Evolutionary conservation across 257 asterid species (phyloP), one percentile per base, ranked within the genome.

Genomic region (Capsicum chinense): DNA sequence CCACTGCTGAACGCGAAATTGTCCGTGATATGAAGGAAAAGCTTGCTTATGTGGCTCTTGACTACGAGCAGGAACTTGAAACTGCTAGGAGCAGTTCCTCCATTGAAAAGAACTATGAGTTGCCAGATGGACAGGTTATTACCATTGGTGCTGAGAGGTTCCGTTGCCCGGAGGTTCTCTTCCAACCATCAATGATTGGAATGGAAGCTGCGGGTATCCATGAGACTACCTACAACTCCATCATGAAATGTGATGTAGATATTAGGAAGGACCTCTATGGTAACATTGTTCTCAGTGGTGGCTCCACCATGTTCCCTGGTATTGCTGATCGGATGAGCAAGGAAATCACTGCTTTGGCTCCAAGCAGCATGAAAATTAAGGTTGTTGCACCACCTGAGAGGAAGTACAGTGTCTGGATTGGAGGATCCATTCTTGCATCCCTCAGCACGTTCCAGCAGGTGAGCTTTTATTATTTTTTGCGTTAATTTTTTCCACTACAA

Each of bases 401-500:
- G 63, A 89, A 89, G 85, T 89, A 89, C 90, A 89, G 92, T 84
- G 92, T 89, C 85, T 89, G 92, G 92, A 89, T 89, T 74, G 92
- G 92, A 83, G 92, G 92, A 44, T 89, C 92, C 67, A 89, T 89
- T 63, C 90, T 89, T 84, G 92, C 92, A 50, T 89, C 92, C 56
- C 92, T 89, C 83, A 89, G 92, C 85, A 89, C 90, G 56, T 87
- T 89, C 92, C 92, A 89, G 83, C 92, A 89, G 90, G 92, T 89
- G 48, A 66, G 56, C 21, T 56, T 39, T 73, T 83, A 6, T 54
- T 1, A 8, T 21, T 26, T 6, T 50, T 26, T 26, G 10, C 1
- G 14, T 33, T 33, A n/a, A 9, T 33, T 1, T 7, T 44, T 3
- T 44, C 14, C 56, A 63, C 37, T 50, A 39, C 64, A 44, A 7